These are phyloP conservation scores for Aquilaria sinensis DNA, from an alignment of 345 rosid species.

Conservation along the genomic window DNA sequence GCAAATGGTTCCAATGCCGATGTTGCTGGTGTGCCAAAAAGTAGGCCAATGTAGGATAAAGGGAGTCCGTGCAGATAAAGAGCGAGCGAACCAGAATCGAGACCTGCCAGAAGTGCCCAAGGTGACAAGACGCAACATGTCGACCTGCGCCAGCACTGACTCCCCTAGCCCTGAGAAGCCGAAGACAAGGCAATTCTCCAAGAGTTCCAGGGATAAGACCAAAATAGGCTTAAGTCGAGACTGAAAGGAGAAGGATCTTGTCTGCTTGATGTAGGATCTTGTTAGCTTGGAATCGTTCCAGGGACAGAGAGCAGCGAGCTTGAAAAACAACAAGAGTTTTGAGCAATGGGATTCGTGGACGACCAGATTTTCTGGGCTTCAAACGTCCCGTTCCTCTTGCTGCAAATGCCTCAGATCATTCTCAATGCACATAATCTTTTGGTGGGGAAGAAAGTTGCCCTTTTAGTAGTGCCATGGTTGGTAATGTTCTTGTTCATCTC, in stretches of 20 bases:
- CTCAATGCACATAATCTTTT: conserved; percentile 76
- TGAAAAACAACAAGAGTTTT: conserved; percentile 29
- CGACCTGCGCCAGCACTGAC: conserved; percentile 14
- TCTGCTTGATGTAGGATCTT: too few relatives aligned
- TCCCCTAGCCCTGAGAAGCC: conserved; percentile 37
- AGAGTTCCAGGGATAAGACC: conserved; percentile 10
- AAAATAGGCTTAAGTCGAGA: too few relatives aligned
- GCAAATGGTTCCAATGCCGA: too few relatives aligned
- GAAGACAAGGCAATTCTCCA: conserved; percentile 51
- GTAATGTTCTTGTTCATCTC: conserved; percentile 22
- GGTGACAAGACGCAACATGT: conserved; percentile 36
- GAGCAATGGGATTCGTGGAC: conserved; percentile 83
- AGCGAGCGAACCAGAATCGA: conserved; percentile 5
- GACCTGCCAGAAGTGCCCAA: conserved; percentile 30
- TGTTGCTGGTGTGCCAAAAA: too few relatives aligned
- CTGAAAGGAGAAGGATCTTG: too few relatives aligned
- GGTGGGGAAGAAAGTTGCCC: conserved; percentile 73
- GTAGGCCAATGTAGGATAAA: too few relatives aligned
- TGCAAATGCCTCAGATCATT: conserved; percentile 86
- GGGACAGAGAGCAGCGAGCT: conserved; percentile 27
- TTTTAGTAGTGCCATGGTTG: conserved; percentile 89
- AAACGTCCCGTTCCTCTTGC: conserved; percentile 68
- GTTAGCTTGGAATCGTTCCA: conserved; percentile 1
- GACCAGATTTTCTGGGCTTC: conserved; percentile 64
- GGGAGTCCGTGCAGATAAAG: conserved; percentile 13